phyloP scores from a whole-genome alignment of 306 rosid species.

The Castanea mollissima region DNA sequence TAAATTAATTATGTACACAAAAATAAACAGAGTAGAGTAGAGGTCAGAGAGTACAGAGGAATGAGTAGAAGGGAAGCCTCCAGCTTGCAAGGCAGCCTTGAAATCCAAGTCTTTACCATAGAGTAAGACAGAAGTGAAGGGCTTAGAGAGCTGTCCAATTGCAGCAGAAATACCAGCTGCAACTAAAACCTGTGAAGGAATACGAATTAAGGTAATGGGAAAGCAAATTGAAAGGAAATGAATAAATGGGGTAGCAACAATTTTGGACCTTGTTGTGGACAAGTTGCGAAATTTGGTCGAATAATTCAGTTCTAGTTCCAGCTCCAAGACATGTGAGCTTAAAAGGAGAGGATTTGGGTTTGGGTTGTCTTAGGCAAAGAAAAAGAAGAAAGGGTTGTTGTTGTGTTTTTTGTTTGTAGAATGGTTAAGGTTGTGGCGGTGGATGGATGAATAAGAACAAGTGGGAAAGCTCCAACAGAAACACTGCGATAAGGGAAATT shows the following conservation, averaged over 20 bases:
- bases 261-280: slow-evolving; percentile 68
- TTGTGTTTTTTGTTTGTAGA: neutral
- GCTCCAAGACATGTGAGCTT: slow-evolving; percentile 23
- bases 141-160: slow-evolving; percentile 86
- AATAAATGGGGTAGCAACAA: neutral
- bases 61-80: slow-evolving; percentile 94
- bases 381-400: neutral
- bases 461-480: neutral
- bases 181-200: slow-evolving; percentile 54
- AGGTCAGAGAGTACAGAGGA: slow-evolving; percentile 62
- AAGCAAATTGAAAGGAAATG: neutral
- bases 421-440: neutral
- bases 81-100: slow-evolving; percentile 59
- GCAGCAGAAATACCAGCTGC: slow-evolving; percentile 68
- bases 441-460: neutral
- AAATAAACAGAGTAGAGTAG: neutral
- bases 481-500: neutral
- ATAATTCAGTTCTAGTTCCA: slow-evolving; percentile 30
- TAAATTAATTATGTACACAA: neutral
- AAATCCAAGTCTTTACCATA: slow-evolving; percentile 72
- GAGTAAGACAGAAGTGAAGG: slow-evolving; percentile 58
- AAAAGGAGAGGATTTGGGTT: slow-evolving; percentile 29
- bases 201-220: slow-evolving; percentile 4
- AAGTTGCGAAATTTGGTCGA: slow-evolving; percentile 49
- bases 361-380: slow-evolving; percentile 21